Evolutionary conservation across 306 rosid species (phyloP).

Genomic region (Vachellia pachyceras): DNA sequence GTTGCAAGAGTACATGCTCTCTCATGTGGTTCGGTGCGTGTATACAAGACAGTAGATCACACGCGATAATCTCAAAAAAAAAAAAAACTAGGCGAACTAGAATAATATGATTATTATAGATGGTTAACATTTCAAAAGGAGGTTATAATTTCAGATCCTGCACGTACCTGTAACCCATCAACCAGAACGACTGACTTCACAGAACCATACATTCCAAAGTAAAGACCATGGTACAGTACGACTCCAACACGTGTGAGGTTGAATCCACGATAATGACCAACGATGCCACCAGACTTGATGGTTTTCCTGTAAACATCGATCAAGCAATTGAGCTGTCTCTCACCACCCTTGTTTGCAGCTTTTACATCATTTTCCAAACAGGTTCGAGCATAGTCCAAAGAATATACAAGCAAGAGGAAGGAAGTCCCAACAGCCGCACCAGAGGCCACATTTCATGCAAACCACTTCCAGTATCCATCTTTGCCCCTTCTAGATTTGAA

Average conservation of each 20-base stretch:
- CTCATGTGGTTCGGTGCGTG: too few relatives aligned
- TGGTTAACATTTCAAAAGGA: too few relatives aligned
- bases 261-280: slow-evolving; percentile 91
- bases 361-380: slow-evolving; percentile 81
- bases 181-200: slow-evolving; percentile 80
- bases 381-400: slow-evolving; percentile 82
- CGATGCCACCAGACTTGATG: slow-evolving; percentile 78
- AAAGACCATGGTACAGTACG: slow-evolving; percentile 86
- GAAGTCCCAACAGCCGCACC: too few relatives aligned
- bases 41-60: too few relatives aligned
- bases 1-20: too few relatives aligned
- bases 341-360: slow-evolving; percentile 89
- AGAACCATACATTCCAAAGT: slow-evolving; percentile 90
- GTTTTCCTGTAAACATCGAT: slow-evolving; percentile 82
- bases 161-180: slow-evolving; percentile 72
- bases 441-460: too few relatives aligned
- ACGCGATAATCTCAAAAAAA: too few relatives aligned
- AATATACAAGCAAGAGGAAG: slow-evolving; percentile 76
- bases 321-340: slow-evolving; percentile 84
- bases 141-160: background rate
- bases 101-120: too few relatives aligned
- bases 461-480: too few relatives aligned
- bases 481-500: too few relatives aligned
- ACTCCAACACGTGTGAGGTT: slow-evolving; percentile 73
- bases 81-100: too few relatives aligned